These are phyloP conservation scores for Grigorovia humatica DNA, from an alignment of 805 yeast genomes.

Conservation along the genomic window DNA sequence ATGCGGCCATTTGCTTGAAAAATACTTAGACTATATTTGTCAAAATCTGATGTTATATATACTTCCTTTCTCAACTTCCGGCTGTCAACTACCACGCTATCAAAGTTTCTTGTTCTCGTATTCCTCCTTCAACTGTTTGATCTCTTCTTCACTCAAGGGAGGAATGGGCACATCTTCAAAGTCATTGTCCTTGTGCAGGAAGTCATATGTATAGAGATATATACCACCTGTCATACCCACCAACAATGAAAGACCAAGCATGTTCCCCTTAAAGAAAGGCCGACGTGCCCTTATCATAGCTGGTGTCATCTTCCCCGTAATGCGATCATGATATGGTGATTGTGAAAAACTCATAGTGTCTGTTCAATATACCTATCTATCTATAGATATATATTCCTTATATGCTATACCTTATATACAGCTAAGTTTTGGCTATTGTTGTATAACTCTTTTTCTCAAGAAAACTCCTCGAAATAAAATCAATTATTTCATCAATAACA, in stretches of 20 bases:
- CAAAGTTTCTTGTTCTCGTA: slow-evolving; percentile 33
- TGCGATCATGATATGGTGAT: slow-evolving; percentile 48
- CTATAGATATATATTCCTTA: not conserved
- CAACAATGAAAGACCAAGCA: slow-evolving; percentile 48
- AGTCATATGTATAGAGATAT: slow-evolving; percentile 52
- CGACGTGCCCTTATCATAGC: slow-evolving; percentile 84
- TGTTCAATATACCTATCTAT: too few relatives aligned
- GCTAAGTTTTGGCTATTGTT: not conserved
- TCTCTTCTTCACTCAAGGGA: slow-evolving; percentile 71
- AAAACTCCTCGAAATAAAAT: not conserved
- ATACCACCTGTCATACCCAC: slow-evolving; percentile 61
- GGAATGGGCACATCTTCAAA: slow-evolving; percentile 91
- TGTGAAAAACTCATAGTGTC: slow-evolving; percentile 23
- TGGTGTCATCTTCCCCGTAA: slow-evolving; percentile 81
- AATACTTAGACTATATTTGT: too few relatives aligned
- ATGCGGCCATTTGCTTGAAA: too few relatives aligned
- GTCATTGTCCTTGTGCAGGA: slow-evolving; percentile 59
- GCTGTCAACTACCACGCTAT: not conserved
- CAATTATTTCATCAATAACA: too few relatives aligned
- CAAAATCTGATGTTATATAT: too few relatives aligned
- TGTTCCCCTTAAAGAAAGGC: slow-evolving; percentile 75
- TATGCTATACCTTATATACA: not conserved
- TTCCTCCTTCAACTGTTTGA: slow-evolving; percentile 61
- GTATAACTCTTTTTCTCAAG: not conserved
- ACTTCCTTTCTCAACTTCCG: too few relatives aligned